phyloP scores from a whole-genome alignment of 768 basidiomycete species.

The Tremella yokohamensis region DNA sequence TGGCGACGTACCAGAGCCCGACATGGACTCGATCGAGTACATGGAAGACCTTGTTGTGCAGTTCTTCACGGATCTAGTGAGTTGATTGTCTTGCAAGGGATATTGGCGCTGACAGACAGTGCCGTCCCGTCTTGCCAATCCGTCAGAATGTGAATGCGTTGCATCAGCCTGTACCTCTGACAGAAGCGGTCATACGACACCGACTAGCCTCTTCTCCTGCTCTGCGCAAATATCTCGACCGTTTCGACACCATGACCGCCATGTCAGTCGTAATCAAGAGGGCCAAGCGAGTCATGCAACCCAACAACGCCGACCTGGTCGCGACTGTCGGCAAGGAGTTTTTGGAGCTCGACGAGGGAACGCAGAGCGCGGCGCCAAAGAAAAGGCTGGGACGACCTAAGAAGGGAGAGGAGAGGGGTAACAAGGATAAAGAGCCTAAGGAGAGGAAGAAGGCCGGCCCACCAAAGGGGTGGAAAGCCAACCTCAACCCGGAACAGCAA shows the following conservation, averaged over 20 bases:
- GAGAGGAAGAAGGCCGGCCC: background rate
- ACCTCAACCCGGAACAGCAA: background rate
- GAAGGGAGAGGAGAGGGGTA: conserved; percentile 8
- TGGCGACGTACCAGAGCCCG: conserved; percentile 39
- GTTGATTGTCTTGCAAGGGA: conserved; percentile 9
- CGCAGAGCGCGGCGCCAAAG: background rate
- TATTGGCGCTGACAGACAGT: conserved; percentile 13
- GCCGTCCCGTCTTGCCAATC: conserved; percentile 33
- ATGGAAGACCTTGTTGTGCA: conserved; percentile 42
- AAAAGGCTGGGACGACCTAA: conserved; percentile 3
- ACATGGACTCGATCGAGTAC: conserved; percentile 35
- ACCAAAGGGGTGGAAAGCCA: conserved; percentile 1
- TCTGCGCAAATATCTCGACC: conserved; percentile 33
- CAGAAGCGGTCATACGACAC: conserved; percentile 26
- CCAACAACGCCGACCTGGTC: conserved; percentile 28
- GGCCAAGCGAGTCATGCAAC: conserved; percentile 17
- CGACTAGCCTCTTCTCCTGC: conserved; percentile 21
- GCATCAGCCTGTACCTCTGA: conserved; percentile 21
- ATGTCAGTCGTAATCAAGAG: conserved; percentile 22
- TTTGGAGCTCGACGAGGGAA: conserved; percentile 27
- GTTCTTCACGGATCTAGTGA: conserved; percentile 39
- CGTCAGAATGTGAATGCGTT: conserved; percentile 14
- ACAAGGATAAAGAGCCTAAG: conserved; percentile 5
- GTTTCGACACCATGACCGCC: conserved; percentile 37
- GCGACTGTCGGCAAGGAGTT: conserved; percentile 30